Evolutionary conservation across 305 asterid genomes (phyloP), one percentile per base, ranked within the genome.

Genomic region (Striga hermonthica): DNA sequence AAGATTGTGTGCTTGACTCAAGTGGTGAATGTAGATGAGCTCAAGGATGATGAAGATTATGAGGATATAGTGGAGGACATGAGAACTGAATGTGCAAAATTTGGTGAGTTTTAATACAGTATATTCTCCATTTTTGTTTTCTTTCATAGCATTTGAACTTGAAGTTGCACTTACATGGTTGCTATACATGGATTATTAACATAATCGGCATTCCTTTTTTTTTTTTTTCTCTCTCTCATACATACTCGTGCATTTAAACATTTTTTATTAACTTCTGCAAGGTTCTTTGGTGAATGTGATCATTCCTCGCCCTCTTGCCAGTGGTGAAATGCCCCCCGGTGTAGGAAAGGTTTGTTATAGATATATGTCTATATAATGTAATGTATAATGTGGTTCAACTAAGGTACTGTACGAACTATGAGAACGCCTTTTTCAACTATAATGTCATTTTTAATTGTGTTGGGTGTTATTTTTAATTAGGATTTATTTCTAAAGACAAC

Each of bases 11-110:
- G 91, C 83, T 76, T 88, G 22, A 82, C 91, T 31, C 70, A 88
- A 62, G 88, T 82, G 74, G 95, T 86, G 35, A 75, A 60, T 38
- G 45, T 80, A 37, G 90, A 88, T 10, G 96, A 88, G 79, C 91
- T 88, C 43, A 82, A 63, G 66, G 86, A 82, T 15, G 91, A 88
- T 9, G 88, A 86, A 39, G 88, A 84, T 66, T 86, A 84, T 57
- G 85, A 81, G 72, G 96, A 88, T 72, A 86, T 86, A 57, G 37
- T 86, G 71, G 96, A 88, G 79, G 91, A 86, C 75, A 88, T 88
- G 94, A 88, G 81, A 74, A 48, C 52, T 39, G 96, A 88, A 72
- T 82, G 95, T 70, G 95, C 83, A 65, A 88, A 86, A 76, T 86
- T 88, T 73, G 96, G 96, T 41, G 31, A 60, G 52, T 53, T 44